These are phyloP conservation scores for Schwanniomyces occidentalis DNA, from an alignment of 805 yeast species.

Conservation along the genomic window DNA sequence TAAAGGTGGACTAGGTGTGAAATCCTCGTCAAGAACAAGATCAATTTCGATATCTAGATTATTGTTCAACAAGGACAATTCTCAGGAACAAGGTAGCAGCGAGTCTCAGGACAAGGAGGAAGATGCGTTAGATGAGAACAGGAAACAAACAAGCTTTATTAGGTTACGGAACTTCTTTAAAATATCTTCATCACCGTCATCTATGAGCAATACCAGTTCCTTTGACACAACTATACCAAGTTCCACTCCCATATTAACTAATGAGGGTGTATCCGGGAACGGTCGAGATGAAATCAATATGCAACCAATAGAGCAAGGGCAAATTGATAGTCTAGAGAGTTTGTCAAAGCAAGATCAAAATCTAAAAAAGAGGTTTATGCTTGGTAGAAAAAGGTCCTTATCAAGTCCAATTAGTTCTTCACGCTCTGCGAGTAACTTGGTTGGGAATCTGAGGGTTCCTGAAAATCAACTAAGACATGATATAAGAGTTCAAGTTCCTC, in stretches of 20 bases:
- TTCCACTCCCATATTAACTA: no score
- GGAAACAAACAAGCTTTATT: slow-evolving; percentile 22
- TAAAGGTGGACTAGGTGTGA: slow-evolving; percentile 2
- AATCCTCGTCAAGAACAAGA: slow-evolving; percentile 19
- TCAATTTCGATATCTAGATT: slow-evolving; percentile 29
- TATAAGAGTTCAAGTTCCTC: slow-evolving; percentile 9
- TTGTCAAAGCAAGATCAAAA: slow-evolving; percentile 4
- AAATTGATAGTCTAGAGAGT: no score
- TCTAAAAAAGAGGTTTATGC: slow-evolving; percentile 13
- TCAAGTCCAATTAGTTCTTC: slow-evolving; percentile 15
- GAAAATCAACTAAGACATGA: slow-evolving; percentile 4
- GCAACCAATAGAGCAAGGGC: no score
- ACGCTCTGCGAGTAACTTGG: slow-evolving; percentile 3
- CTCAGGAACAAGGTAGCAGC: neutral
- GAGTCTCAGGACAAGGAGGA: slow-evolving; percentile 5
- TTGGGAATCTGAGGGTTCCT: neutral
- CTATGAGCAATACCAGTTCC: no score
- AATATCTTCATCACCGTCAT: slow-evolving; percentile 13
- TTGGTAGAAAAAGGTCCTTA: slow-evolving; percentile 18
- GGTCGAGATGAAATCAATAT: no score
- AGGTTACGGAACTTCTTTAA: slow-evolving; percentile 31
- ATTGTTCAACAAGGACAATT: slow-evolving; percentile 23
- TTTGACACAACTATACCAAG: no score
- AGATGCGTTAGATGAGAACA: slow-evolving; percentile 13
- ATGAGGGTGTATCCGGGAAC: no score